Evolutionary conservation across 83 land plant genomes (phyloP), one percentile per base, ranked within the genome.

Genomic region (Picea engelmannii): DNA sequence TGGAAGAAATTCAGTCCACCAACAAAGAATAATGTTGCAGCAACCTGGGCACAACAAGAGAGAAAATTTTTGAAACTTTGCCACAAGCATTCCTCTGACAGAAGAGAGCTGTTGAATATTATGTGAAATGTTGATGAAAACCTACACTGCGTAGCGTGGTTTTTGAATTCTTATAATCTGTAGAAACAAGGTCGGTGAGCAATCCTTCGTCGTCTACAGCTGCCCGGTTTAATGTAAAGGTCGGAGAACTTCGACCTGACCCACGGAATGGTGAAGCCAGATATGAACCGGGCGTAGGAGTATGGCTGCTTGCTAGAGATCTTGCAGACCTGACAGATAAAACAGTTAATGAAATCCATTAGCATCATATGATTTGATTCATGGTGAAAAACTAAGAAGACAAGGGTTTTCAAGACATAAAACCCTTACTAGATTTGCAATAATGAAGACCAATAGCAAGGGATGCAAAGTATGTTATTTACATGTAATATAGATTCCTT

Each of bases 271-370:
- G 85, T 27, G 68, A 64, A 23, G 67, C 23, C 60, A 80, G 13
- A 79, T 81, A 85, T 59, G 84, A 86, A 23, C 88, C 88, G 0
- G 55, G 49, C 17, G 86, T 24, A 47, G 93, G 90, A 10, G 84
- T 85, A 12, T 84, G 83, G 70, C 90, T 85, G 52, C 66, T 81
- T 75, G 90, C 80, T 49, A 91, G 78, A 73, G 88, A 91, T 79
- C 93, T 85, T 61, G 67, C 67, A 63, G 93, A 91, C 83, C 93
- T 91, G 86, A 4, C 3, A 65, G 10, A 65, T n/a, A 65, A 52
- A 10, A 52, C 12, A 52, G 10, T 10, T 52, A 10, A 10, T 10
- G 10, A 10, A 52, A 2, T 10, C 12, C 12, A 52, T 9, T 10
- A 52, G 10, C 11, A 52, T 52, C 55, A 52, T 52, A 10, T 52